Evolutionary conservation across 2,329 filamentous ascomycete species (phyloP), one percentile per base, ranked within the genome.

Genomic region (Fusarium fracticaudum): DNA sequence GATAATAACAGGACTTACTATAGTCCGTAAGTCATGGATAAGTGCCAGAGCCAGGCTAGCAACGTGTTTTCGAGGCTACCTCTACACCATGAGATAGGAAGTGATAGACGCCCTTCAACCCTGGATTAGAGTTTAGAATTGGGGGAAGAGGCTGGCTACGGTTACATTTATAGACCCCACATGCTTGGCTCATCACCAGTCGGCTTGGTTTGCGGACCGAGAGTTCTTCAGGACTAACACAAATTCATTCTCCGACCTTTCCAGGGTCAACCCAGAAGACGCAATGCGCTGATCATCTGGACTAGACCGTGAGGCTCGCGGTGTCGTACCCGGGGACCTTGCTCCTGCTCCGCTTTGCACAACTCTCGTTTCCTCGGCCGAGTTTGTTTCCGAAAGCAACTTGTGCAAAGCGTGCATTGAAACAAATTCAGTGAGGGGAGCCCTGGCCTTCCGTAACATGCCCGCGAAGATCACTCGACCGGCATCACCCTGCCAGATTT

Each of bases 91-190:
- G 44, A 74, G 60, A 69, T 63, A 72, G 58, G 62, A 60, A 43
- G 65, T 57, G 63, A 65, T 65, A 50, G 57, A 47, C 69, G 24
- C 60, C 71, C 41, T 57, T 29, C n/a, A 62, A 62, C 45, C 54
- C 58, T 63, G 33, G 45, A 73, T 74, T 75, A 73, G 64, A 74
- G 72, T 74, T 75, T 75, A 60, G 69, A 37, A 73, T 68, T 54
- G 35, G 51, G 47, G 71, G 48, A 44, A 55, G 68, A 66, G 64
- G 64, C 54, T 75, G 71, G 71, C 59, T 31, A 58, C 55, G 64
- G 67, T 61, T 74, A 71, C 64, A 72, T 64, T 51, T 68, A 45
- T 60, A 31, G 41, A 59, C 68, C 24, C 72, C 72, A 75, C 72
- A 73, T 47, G 38, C 58, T 47, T 54, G 47, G 43, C 48, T 29